Percentiles rank a stretch among this genome's conserved stretches.
These are phyloP conservation scores for Albizia julibrissin DNA, from an alignment of 306 rosid genomes.

Conservation along the genomic window DNA sequence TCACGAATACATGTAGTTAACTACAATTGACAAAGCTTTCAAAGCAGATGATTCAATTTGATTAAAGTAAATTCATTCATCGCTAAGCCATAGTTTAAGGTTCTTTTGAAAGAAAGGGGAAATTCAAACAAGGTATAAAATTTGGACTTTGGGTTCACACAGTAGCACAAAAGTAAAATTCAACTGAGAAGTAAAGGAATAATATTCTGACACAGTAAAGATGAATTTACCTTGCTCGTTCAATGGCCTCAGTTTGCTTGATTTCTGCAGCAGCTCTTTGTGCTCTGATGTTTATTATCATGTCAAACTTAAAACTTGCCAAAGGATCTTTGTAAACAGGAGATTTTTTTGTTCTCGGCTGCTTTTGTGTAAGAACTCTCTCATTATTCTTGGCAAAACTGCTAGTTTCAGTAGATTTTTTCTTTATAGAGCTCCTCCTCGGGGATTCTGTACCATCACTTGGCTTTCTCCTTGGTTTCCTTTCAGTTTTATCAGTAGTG, in stretches of 20 bases:
- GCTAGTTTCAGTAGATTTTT: constrained; percentile 20
- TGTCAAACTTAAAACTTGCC: constrained; percentile 63
- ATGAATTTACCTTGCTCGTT: constrained; percentile 56
- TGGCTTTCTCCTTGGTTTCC: constrained; percentile 52
- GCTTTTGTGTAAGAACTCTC: constrained; percentile 27
- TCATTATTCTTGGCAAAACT: constrained; percentile 16
- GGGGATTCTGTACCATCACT: constrained; percentile 30
- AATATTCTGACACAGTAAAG: background rate
- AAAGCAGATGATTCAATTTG: background rate
- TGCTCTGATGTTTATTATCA: constrained; percentile 65
- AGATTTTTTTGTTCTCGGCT: constrained; percentile 44
- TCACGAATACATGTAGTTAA: background rate
- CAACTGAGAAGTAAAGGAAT: background rate
- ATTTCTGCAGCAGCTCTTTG: constrained; percentile 57
- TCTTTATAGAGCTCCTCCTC: constrained; percentile 42
- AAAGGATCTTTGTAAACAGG: constrained; percentile 64
- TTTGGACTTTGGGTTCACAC: background rate
- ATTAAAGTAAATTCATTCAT: background rate
- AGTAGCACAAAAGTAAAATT: background rate
- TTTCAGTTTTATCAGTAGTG: constrained; percentile 38
- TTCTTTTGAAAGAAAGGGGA: background rate
- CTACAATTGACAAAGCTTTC: constrained; percentile 6
- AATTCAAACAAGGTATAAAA: background rate
- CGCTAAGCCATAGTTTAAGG: background rate
- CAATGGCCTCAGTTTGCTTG: constrained; percentile 61